Evolutionary conservation across 768 basidiomycete genomes (phyloP).

Genomic region (Suillus occidentalis): DNA sequence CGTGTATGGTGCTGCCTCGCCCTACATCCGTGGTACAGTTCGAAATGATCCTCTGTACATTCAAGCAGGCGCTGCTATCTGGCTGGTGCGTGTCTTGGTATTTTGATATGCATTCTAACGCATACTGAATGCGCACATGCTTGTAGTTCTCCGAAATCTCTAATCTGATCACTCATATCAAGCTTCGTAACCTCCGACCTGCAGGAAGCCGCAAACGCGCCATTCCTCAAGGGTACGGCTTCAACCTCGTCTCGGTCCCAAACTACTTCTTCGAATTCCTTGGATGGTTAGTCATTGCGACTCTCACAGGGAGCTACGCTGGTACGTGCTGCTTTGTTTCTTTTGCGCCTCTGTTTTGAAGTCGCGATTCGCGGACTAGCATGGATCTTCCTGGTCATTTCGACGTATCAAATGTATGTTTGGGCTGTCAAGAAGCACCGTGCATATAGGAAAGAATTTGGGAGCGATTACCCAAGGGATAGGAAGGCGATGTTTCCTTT

Average conservation of each 20-base stretch:
- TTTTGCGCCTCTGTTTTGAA: neutral
- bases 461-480: conserved; percentile 71
- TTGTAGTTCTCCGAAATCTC: conserved; percentile 79
- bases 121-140: conserved; percentile 5
- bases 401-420: conserved; percentile 64
- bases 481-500: conserved; percentile 84
- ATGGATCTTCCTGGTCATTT: conserved; percentile 62
- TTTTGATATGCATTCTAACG: neutral
- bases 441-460: conserved; percentile 92
- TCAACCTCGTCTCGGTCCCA: conserved; percentile 81
- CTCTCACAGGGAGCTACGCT: conserved; percentile 76
- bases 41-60: conserved; percentile 71
- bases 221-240: conserved; percentile 94
- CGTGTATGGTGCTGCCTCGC: conserved; percentile 64
- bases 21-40: conserved; percentile 60
- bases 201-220: conserved; percentile 72
- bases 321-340: conserved; percentile 46
- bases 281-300: conserved; percentile 68
- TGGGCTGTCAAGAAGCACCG: conserved; percentile 94
- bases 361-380: conserved; percentile 38
- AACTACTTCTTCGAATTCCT: conserved; percentile 94
- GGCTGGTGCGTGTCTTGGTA: conserved; percentile 59
- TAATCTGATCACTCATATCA: conserved; percentile 82
- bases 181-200: conserved; percentile 81
- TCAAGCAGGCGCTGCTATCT: conserved; percentile 61